These are phyloP conservation scores for Corchorus olitorius DNA, from an alignment of 345 rosid genomes.

Conservation along the genomic window DNA sequence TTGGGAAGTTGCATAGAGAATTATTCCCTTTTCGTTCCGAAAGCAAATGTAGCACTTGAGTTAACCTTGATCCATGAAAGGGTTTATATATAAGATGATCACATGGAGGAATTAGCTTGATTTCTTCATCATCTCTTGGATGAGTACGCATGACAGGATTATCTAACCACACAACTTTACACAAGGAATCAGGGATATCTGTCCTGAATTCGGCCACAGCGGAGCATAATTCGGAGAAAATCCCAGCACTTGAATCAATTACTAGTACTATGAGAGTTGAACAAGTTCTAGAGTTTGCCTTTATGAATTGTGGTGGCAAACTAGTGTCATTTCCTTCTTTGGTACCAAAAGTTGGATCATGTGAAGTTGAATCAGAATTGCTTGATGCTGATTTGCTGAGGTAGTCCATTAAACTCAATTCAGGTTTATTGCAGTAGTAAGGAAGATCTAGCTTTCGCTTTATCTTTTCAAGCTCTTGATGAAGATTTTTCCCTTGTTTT, in stretches of 20 bases:
- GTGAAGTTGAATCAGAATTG: constrained; percentile 27
- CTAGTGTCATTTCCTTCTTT: constrained; percentile 49
- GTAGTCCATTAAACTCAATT: constrained; percentile 35
- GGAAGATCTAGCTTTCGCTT: constrained; percentile 42
- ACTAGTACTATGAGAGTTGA: constrained; percentile 44
- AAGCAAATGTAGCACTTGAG: constrained; percentile 43
- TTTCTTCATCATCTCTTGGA: constrained; percentile 13
- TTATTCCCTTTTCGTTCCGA: constrained; percentile 59
- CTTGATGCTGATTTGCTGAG: constrained; percentile 3
- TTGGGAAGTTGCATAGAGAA: not conserved
- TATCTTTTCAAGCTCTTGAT: constrained; percentile 34
- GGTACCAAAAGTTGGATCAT: constrained; percentile 45
- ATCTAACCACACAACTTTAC: constrained; percentile 71
- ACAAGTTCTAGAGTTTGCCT: constrained; percentile 14
- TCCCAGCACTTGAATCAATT: constrained; percentile 57
- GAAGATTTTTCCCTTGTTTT: constrained; percentile 48
- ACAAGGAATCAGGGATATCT: constrained; percentile 29
- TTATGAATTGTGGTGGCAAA: constrained; percentile 30
- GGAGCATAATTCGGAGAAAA: constrained; percentile 32
- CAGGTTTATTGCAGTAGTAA: constrained; percentile 36
- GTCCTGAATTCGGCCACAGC: constrained; percentile 46
- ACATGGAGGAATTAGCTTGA: constrained; percentile 15
- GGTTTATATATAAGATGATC: constrained; percentile 53
- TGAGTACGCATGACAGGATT: constrained; percentile 33
- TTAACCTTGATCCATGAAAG: constrained; percentile 72